A percentile compares a stretch with the other conserved stretches of the same genome.
Conservation (phyloP, 345 rosid genomes). For the Linum tenue region DNA sequence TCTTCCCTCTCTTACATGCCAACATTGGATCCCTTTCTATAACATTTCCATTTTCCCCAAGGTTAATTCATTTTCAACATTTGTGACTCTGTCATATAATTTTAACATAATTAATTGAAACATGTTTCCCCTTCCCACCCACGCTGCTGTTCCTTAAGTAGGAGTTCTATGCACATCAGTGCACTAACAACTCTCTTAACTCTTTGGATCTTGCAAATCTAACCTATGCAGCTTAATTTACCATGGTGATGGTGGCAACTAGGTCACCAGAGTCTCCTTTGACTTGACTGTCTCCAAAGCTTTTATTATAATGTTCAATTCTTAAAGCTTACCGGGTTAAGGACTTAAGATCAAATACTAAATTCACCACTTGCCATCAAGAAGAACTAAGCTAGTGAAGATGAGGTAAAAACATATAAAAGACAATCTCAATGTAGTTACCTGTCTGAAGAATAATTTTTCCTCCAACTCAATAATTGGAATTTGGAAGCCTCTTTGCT, state of each 20-base stretch:
- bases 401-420: not conserved
- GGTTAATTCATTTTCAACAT: not conserved
- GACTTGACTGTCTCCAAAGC: not conserved
- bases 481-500: not conserved
- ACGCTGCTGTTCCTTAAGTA: too few species aligned
- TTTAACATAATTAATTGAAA: not conserved
- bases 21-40: constrained; percentile 9
- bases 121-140: constrained; percentile 21
- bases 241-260: not conserved
- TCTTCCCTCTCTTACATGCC: not conserved
- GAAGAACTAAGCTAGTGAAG: not conserved
- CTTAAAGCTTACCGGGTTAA: not conserved
- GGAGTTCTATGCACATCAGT: constrained; percentile 14
- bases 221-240: not conserved
- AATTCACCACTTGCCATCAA: not conserved
- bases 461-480: not conserved
- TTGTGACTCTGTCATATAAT: not conserved
- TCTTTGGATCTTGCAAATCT: not conserved
- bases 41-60: not conserved
- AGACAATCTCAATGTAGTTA: not conserved
- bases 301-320: too few species aligned
- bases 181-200: constrained; percentile 21
- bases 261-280: not conserved
- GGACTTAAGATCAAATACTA: not conserved
- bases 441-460: not conserved